Conservation (phyloP, 176 grass and related monocot species). For the Puccinellia tenuiflora region DNA sequence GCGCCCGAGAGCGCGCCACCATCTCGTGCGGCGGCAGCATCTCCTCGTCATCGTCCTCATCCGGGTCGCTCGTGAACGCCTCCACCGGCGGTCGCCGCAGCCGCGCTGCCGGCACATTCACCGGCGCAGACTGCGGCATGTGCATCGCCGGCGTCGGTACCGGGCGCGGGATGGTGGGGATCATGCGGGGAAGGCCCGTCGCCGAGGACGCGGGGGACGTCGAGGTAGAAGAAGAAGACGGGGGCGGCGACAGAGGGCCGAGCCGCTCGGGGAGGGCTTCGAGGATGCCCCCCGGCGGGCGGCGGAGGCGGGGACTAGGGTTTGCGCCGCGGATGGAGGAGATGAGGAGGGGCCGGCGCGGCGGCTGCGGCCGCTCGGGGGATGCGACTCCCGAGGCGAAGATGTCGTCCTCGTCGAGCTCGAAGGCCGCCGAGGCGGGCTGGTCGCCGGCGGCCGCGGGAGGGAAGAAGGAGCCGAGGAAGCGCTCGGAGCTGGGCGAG, state of each 20-base stretch:
- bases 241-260: slow-evolving; percentile 18
- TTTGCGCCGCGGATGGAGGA: slow-evolving; percentile 24
- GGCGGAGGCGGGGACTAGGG: slow-evolving; percentile 32
- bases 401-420: slow-evolving; percentile 72
- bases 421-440: slow-evolving; percentile 38
- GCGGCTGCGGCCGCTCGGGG: slow-evolving; percentile 27
- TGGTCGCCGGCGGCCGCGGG: slow-evolving; percentile 21
- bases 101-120: slow-evolving; percentile 54
- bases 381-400: slow-evolving; percentile 41
- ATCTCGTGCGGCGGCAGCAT: slow-evolving; percentile 90
- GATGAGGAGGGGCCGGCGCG: slow-evolving; percentile 18
- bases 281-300: slow-evolving; percentile 61
- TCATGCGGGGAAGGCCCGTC: slow-evolving; percentile 46
- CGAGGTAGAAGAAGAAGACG: slow-evolving; percentile 36
- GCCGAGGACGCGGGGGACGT: slow-evolving; percentile 52
- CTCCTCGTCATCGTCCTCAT: slow-evolving; percentile 39
- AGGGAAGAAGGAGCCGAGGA: slow-evolving; percentile 47
- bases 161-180: slow-evolving; percentile 56
- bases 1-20: slow-evolving; percentile 43
- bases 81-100: slow-evolving; percentile 17
- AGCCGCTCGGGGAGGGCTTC: slow-evolving; percentile 39
- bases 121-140: slow-evolving; percentile 58
- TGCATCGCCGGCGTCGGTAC: slow-evolving; percentile 16
- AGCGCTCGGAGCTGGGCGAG: slow-evolving; percentile 43
- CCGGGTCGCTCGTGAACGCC: slow-evolving; percentile 12